Evolutionary conservation across 2,329 filamentous ascomycete species (phyloP), one percentile per base, ranked within the genome.

Genomic region (Fusarium chuoi): DNA sequence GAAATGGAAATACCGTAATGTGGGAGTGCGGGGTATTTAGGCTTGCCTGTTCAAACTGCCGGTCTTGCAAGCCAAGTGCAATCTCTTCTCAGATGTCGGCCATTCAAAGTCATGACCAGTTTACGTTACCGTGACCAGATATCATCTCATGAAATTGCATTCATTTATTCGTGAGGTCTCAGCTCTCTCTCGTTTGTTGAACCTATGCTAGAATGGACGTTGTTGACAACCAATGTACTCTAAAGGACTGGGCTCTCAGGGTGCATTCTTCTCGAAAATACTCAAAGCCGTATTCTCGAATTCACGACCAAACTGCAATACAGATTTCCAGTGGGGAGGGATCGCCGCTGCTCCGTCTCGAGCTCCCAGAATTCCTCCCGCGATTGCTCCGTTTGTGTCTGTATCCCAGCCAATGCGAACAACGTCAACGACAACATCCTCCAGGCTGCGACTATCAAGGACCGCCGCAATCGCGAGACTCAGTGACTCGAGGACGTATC

Each of bases 331-430:
- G 20, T 76, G 41, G n/a, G 54, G 28, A 2, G 85, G 85, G n/a
- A 87, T 82, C 10, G 78, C 82, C 5, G 80, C 77, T 7, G 81
- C 76, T 7, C 86, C 86, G 54, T 86, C 84, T 33, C 84, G 77
- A 4, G 85, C 85, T 0, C 85, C 85, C 5, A 87, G 64, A 7
- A 87, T 69, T 1, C 85, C 85, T 2, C 85, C 85, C 0, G 85
- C 84, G 46, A 87, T 82, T 1, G 85, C 85, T 1, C 73, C 85
- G 61, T 87, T 87, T 0, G 85, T 86, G 67, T 87, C 86, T 2
- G 84, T 84, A 62, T 87, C 85, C 22, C 73, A 75, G 4, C 86
- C 85, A 38, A 87, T 78, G 8, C 83, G 74, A 13, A 87, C 83
- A 26, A 87, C 82, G 71, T 87, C 84, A 0, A 87, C 81, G 8